Evolutionary conservation across 2,329 filamentous ascomycete genomes (phyloP), one percentile per base, ranked within the genome.

Genomic region (Penicillium digitatum): DNA sequence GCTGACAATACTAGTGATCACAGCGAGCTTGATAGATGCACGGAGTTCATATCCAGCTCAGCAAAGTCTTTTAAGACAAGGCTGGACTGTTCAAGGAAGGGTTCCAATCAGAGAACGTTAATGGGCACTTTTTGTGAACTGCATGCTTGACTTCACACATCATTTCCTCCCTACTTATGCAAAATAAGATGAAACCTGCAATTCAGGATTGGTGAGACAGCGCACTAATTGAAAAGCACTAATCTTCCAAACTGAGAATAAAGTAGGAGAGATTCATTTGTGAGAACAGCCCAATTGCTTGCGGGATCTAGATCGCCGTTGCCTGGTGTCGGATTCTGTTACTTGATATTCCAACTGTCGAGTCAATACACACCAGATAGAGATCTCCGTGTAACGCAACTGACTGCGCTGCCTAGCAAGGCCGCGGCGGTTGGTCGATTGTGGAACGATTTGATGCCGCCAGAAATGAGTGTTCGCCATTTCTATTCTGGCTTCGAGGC

Each of bases 81-180:
- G 1, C 3, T 31, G 0, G 2, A 29, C 20, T 3, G 5, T 3
- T 9, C 14, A 16, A 3, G 7, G 16, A 3, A 16, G 8, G 2
- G 5, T 34, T n/a, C 14, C 31, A 16, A 16, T 16, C 14, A 5
- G 6, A 16, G 14, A 32, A 32, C 31, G 1, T 16, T 7, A 5
- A n/a, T n/a, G n/a, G n/a, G n/a, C n/a, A n/a, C n/a, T 6, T 26
- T 26, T 26, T 6, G 3, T n/a, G 16, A 5, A 7, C n/a, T 27
- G 10, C 7, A 18, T 27, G 9, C 16, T 12, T 27, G 5, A 7
- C 39, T 27, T 16, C 7, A 18, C 8, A 5, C 9, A 42, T 27
- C 12, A 8, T 26, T 27, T 10, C 5, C 16, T 12, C 35, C 12
- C 16, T 2, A n/a, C 3, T 6, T 18, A 2, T 18, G 39, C 5